These are phyloP conservation scores for Cylindrotheca closterium DNA, from an alignment of 108 stramenopile genomes.

Conservation along the genomic window DNA sequence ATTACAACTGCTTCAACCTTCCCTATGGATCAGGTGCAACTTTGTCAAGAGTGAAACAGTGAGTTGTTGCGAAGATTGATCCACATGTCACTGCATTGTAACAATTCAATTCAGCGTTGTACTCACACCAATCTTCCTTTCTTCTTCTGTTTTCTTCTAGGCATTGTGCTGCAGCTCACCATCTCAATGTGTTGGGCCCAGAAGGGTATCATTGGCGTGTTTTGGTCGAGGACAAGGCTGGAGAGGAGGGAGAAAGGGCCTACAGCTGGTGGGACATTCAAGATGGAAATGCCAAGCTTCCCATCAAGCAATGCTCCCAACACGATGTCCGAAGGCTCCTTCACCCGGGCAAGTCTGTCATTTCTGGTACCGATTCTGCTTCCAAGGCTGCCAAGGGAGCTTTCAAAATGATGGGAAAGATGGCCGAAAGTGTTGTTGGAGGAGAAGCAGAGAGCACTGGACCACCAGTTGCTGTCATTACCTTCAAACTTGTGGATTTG, in stretches of 20 bases:
- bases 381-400: slow-evolving; percentile 81
- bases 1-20: slow-evolving; percentile 76
- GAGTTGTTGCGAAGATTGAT: too few species aligned
- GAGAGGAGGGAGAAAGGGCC: slow-evolving; percentile 15
- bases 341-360: slow-evolving; percentile 34
- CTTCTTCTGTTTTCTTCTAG: slow-evolving; percentile 16
- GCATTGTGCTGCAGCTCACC: slow-evolving; percentile 55
- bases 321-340: slow-evolving; percentile 64
- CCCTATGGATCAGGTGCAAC: slow-evolving; percentile 59
- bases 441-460: slow-evolving; percentile 39
- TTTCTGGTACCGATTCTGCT: slow-evolving; percentile 24
- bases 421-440: slow-evolving; percentile 55
- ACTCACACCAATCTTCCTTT: not conserved
- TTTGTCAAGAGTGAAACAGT: slow-evolving; percentile 65
- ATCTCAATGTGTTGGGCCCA: slow-evolving; percentile 56
- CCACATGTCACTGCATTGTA: too few species aligned
- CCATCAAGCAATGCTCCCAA: slow-evolving; percentile 63
- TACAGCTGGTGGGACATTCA: slow-evolving; percentile 91
- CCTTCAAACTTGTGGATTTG: slow-evolving; percentile 84
- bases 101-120: too few species aligned
- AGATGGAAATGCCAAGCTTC: slow-evolving; percentile 81
- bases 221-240: slow-evolving; percentile 73
- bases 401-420: slow-evolving; percentile 76
- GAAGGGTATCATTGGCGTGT: slow-evolving; percentile 87
- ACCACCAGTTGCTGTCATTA: slow-evolving; percentile 61